Evolutionary conservation across 1,139 yeast species (phyloP), one percentile per base, ranked within the genome.

Genomic region (Pichia sp.): DNA sequence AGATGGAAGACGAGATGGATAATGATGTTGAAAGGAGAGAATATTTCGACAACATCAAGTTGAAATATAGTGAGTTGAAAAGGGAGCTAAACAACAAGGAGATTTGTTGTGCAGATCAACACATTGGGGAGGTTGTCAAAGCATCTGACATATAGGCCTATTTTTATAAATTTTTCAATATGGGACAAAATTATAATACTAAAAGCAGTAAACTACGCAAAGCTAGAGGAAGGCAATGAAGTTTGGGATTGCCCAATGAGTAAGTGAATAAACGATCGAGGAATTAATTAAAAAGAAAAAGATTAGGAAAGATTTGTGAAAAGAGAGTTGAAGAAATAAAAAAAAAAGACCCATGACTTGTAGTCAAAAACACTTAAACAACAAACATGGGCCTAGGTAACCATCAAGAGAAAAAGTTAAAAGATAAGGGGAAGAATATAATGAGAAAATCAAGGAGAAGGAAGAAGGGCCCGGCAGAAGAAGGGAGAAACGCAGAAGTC

Each of bases 1-100:
- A 60, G 34, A 46, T 61, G 45, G 50, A 49, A 26, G 57, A 54
- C 6, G 56, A 48, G 26, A 41, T 47, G 44, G 38, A 8, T 7
- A 34, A 13, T 49, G 51, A 50, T 46, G 26, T 10, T 11, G 57
- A 52, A 19, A 47, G 53, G 13, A 51, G 47, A 23, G 56, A 47
- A 11, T 45, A 50, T 29, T 45, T 50, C 36, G 43, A 41, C 8
- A 44, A 40, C 6, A 46, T 53, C 5, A 38, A 38, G 16, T 11
- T 26, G 4, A 13, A 46, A 13, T 52, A 45, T 45, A 34, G 45
- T 5, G 40, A 47, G 11, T 49, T 54, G 31, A 48, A 23, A 23
- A 29, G 43, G 23, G 36, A 40, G 6, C 29, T 47, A n/a, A 51
- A 45, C 19, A 42, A 38, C 15, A 29, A 30, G 10, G 49, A 42